Evolutionary conservation across 2,329 filamentous ascomycete genomes (phyloP).

Genomic region (Nothopassalora personata): DNA sequence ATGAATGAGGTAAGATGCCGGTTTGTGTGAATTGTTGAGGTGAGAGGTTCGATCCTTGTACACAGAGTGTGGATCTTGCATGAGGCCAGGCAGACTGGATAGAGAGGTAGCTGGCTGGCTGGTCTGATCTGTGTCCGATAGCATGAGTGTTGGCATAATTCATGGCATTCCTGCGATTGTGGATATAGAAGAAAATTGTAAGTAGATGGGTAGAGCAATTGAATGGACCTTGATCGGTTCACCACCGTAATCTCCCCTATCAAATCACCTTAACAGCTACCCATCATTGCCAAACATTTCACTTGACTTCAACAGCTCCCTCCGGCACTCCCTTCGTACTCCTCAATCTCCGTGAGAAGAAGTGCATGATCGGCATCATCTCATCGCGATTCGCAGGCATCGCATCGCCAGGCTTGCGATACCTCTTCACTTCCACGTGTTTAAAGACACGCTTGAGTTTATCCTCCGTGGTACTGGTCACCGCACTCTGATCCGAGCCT

Average conservation of each 20-base stretch:
- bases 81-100: background rate
- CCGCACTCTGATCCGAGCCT: slow-evolving; percentile 45
- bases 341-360: slow-evolving; percentile 61
- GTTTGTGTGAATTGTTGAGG: background rate
- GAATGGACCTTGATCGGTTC: background rate
- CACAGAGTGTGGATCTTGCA: background rate
- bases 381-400: slow-evolving; percentile 84
- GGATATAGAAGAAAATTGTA: background rate
- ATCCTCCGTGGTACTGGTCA: slow-evolving; percentile 60
- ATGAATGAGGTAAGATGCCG: background rate
- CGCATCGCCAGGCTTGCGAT: slow-evolving; percentile 64
- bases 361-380: slow-evolving; percentile 86
- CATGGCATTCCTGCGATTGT: background rate
- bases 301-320: slow-evolving; percentile 46
- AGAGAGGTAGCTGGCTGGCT: background rate
- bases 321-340: slow-evolving; percentile 50
- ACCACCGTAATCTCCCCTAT: background rate
- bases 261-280: background rate
- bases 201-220: background rate
- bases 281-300: background rate
- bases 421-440: slow-evolving; percentile 62
- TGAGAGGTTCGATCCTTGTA: slow-evolving; percentile 2
- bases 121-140: background rate
- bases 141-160: background rate
- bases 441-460: slow-evolving; percentile 50